Evolutionary conservation across 1,284 basidiomycete genomes (phyloP), one percentile per base, ranked within the genome.

Genomic region (Leccinum pseudoinsigne): DNA sequence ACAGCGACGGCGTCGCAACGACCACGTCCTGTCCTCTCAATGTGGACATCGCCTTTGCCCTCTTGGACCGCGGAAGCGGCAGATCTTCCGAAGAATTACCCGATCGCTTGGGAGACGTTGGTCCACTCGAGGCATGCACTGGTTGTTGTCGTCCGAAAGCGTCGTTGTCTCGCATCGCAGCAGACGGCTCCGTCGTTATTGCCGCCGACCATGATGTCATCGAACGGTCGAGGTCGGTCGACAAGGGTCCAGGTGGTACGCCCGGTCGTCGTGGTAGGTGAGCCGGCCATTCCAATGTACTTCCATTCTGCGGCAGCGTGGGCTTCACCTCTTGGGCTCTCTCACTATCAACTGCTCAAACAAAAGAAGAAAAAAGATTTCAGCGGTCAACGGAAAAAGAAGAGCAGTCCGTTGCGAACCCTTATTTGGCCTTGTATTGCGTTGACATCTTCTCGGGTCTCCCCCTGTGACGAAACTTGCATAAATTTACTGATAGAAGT

Each of bases 371-470:
- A 80, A 79, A 79, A 74, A 76, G 59, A 68, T 68, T 80, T 83
- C 78, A 78, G 80, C 76, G 69, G 80, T 73, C 78, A 77, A 75
- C 70, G 70, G 77, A 72, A 69, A 76, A 73, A 78, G 64, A 79
- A 78, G 79, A 79, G 78, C 72, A 75, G 81, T 76, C 81, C 80
- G 79, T 73, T 82, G 84, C 87, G 83, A 86, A 89, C 87, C 86
- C 82, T 87, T 64, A 85, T 84, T 62, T 86, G 79, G 68, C 76
- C 78, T 76, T 81, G 79, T 59, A 85, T 76, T 66, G 82, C 80
- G 68, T 9, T 28, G 61, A 66, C 68, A 34, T 72, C 68, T 67
- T 78, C 73, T 65, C 73, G 69, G 16, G 63, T 61, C 58, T 66
- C 65, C 7, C 58, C 66, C 63, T 66, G 70, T 5, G 77, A 64